Evolutionary conservation across 345 rosid genomes (phyloP), one percentile per base, ranked within the genome.

Genomic region (Adansonia digitata): DNA sequence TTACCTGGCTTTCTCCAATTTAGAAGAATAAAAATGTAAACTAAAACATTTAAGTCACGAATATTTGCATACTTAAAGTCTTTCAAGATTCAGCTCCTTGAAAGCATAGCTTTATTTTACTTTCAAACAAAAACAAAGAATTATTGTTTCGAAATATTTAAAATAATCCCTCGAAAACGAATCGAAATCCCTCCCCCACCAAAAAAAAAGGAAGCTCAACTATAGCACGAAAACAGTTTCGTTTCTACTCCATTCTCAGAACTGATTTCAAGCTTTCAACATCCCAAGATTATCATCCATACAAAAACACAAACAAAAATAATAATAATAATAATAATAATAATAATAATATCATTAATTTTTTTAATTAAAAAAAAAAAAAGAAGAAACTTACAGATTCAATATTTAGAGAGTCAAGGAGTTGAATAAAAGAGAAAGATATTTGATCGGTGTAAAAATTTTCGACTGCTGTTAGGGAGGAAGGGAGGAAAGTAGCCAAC

Each of bases 401-500:
- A 29, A n/a, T 22, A 43, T 14, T 31, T 3, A 31, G 48, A 15
- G 27, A 55, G 14, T 61, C 27, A 62, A 24, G 60, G 42, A 53
- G 40, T 8, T 3, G 49, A 51, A 26, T 52, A 13, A 73, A 75
- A 40, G 62, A 78, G 55, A 48, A n/a, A n/a, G n/a, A n/a, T 51
- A 69, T 46, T 46, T n/a, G 66, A 77, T 62, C 29, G 57, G 55
- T 18, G 72, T 9, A 24, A 37, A 15, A 26, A 7, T 24, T 27
- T 17, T 48, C 56, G 24, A 12, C 64, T 51, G 37, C 45, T n/a
- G n/a, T n/a, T n/a, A n/a, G n/a, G n/a, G n/a, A n/a, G n/a, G n/a
- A n/a, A n/a, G 57, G 52, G n/a, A n/a, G n/a, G n/a, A 17, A 8
- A n/a, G n/a, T n/a, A n/a, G n/a, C n/a, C n/a, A n/a, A n/a, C n/a